Evolutionary conservation across 306 rosid genomes (phyloP).

Genomic region (Cicer cuneatum): DNA sequence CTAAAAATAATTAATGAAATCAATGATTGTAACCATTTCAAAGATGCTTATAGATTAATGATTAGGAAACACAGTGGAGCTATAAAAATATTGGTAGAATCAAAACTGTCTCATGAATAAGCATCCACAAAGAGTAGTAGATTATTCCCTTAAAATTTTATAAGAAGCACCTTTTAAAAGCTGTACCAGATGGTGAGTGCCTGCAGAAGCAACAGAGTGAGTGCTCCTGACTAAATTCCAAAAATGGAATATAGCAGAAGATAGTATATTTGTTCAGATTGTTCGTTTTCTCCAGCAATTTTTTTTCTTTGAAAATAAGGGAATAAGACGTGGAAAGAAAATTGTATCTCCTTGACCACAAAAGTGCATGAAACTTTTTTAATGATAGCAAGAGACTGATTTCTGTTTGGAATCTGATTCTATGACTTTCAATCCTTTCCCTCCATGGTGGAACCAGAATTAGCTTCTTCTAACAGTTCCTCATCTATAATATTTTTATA

Average conservation of each 20-base stretch:
- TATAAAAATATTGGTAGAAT: conserved; percentile 34
- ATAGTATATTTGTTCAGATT: not conserved
- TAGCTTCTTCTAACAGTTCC: conserved; percentile 44
- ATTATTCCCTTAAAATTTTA: conserved; percentile 42
- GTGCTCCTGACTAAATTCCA: conserved; percentile 45
- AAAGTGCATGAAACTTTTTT: conserved; percentile 30
- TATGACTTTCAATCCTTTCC: conserved; percentile 49
- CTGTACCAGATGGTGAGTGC: conserved; percentile 10
- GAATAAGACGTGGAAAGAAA: conserved; percentile 32
- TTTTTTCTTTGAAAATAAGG: conserved; percentile 23
- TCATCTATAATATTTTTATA: conserved; percentile 38
- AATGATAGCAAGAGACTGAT: conserved; percentile 14
- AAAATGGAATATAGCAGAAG: conserved; percentile 34
- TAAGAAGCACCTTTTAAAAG: conserved; percentile 19
- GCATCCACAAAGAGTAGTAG: conserved; percentile 35
- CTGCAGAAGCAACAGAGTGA: conserved; percentile 29
- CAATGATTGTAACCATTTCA: conserved; percentile 39
- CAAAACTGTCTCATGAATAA: conserved; percentile 11
- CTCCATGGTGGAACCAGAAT: conserved; percentile 54
- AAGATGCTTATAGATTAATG: conserved; percentile 40
- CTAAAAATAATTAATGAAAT: conserved; percentile 9
- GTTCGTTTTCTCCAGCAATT: conserved; percentile 5
- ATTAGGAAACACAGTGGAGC: conserved; percentile 34
- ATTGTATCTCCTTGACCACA: conserved; percentile 20
- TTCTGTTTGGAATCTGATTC: conserved; percentile 48